Percentiles rank a stretch among this genome's conserved stretches.
phyloP scores from a whole-genome alignment of 257 asterid genomes.

The Plantago major region DNA sequence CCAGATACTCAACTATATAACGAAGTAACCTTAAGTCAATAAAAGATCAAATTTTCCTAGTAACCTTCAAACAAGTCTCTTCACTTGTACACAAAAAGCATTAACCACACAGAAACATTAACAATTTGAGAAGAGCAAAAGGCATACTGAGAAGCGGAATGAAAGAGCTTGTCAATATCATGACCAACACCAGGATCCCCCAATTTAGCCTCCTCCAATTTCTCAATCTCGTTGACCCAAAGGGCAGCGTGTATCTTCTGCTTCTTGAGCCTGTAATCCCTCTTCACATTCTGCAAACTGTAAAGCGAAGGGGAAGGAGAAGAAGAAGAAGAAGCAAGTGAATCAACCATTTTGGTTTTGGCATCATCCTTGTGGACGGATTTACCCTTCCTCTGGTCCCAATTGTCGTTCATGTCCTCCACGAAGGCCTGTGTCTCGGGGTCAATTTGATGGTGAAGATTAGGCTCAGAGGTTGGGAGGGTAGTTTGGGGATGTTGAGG shows the following conservation, averaged over 20 bases:
- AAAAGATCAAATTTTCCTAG: no score
- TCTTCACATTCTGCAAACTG: slow-evolving; percentile 73
- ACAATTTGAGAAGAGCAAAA: background rate
- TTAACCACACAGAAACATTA: background rate
- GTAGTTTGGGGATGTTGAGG: slow-evolving; percentile 29
- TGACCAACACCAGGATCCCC: slow-evolving; percentile 55
- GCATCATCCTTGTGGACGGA: slow-evolving; percentile 25
- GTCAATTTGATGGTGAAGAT: slow-evolving; percentile 28
- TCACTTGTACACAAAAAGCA: background rate
- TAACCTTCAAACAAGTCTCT: background rate
- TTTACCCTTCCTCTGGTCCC: slow-evolving; percentile 91
- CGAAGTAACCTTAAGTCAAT: no score
- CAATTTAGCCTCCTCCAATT: slow-evolving; percentile 77
- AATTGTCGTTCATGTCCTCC: slow-evolving; percentile 91
- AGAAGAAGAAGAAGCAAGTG: slow-evolving; percentile 4
- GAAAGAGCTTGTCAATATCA: slow-evolving; percentile 77
- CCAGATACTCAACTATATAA: no score
- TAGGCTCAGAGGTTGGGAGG: slow-evolving; percentile 8
- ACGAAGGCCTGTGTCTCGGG: slow-evolving; percentile 81
- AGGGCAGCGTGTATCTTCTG: slow-evolving; percentile 83
- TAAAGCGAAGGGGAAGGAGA: slow-evolving; percentile 37
- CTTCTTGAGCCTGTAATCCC: slow-evolving; percentile 79
- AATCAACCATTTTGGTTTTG: slow-evolving; percentile 7
- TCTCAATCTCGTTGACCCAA: slow-evolving; percentile 95
- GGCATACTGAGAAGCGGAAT: slow-evolving; percentile 74